These are phyloP conservation scores for Neonectria sp. DNA, from an alignment of 2,329 filamentous ascomycete genomes.

Conservation along the genomic window DNA sequence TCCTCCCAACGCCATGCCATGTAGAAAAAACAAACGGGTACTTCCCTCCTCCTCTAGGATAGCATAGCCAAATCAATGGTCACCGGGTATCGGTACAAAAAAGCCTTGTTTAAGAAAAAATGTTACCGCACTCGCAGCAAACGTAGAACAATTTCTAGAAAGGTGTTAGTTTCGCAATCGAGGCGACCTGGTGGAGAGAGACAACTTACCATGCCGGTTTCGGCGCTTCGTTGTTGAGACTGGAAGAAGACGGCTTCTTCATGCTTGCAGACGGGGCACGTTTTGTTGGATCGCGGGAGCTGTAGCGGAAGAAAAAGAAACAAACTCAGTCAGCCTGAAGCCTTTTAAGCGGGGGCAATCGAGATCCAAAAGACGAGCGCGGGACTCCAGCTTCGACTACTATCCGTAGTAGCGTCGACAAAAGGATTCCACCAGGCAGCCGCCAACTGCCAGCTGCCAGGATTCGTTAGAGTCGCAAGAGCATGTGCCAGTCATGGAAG, in stretches of 20 bases:
- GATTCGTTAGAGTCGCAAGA: conserved; percentile 34
- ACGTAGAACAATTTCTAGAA: conserved; percentile 91
- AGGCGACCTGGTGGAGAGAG: not conserved
- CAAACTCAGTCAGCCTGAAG: conserved; percentile 61
- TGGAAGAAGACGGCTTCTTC: conserved; percentile 98
- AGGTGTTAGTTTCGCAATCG: conserved; percentile 16
- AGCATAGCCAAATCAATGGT: conserved; percentile 22
- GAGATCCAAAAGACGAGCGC: conserved; percentile 48
- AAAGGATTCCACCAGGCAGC: conserved; percentile 31
- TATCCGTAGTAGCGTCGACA: conserved; percentile 40
- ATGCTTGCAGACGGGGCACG: conserved; percentile 87
- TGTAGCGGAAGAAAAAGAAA: conserved; percentile 64
- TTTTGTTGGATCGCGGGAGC: conserved; percentile 91
- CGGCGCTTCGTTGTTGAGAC: conserved; percentile 95
- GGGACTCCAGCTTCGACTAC: conserved; percentile 44
- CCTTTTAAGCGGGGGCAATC: conserved; percentile 48
- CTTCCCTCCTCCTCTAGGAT: conserved; percentile 6
- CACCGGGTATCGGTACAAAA: conserved; percentile 45
- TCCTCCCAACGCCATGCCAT: conserved; percentile 43
- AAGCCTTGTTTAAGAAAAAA: conserved; percentile 72
- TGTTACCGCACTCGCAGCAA: conserved; percentile 93
- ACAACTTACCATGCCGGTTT: conserved; percentile 94
- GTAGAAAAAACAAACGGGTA: conserved; percentile 38
- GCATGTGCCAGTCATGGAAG: conserved; percentile 46
- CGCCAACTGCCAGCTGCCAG: conserved; percentile 37